Base-by-base conservation (phyloP, 257 asterid genomes). In the Penstemon eatonii region DNA sequence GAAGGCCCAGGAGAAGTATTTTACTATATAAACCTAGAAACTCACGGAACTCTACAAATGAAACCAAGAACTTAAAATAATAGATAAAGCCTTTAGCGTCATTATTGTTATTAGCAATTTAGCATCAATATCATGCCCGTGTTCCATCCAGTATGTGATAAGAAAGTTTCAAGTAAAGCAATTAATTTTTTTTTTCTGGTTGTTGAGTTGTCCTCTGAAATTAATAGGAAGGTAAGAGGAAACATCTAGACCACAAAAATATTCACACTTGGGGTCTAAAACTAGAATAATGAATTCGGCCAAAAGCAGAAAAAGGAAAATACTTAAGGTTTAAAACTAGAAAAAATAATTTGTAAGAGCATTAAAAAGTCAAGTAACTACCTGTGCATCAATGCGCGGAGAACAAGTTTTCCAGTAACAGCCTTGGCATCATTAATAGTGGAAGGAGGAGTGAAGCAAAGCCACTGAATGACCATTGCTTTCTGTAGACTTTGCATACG, bases 381-480 rank as follows among this genome's bases (percentile, higher is more conserved):
- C 99, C 99, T 87, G 75, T 94, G 99, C 84, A 67, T 83, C 77
- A 94, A 78, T 63, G 99, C 97, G 71, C 91, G 84, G 56, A 83
- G 81, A 52, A 84, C 87, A 62, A 94, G 93, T 82, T 86, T 91
- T 74, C 78, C 83, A 65, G 89, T 71, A 69, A 94, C 96, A 76
- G 65, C 68, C 71, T 74, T 76, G 71, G 85, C 90, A 83, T 89
- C 85, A 67, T 83, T 84, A 72, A 94, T 86, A 60, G 96, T 88
- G 40, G 96, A 89, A 54, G 99, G 99, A 81, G 99, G 97, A 9
- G 99, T 94, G 83, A 94, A 94, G 83, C 99, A 94, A 46, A 94
- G 97, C 99, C 99, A 94, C 75, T 94, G 99, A 74, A 94, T 76
- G 68, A 86, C 97, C 90, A 86, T 82, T 53, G 99, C 97, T 84